Conservation (phyloP, 2,329 filamentous ascomycete species). For the Stagonosporopsis cucurbitacearum region DNA sequence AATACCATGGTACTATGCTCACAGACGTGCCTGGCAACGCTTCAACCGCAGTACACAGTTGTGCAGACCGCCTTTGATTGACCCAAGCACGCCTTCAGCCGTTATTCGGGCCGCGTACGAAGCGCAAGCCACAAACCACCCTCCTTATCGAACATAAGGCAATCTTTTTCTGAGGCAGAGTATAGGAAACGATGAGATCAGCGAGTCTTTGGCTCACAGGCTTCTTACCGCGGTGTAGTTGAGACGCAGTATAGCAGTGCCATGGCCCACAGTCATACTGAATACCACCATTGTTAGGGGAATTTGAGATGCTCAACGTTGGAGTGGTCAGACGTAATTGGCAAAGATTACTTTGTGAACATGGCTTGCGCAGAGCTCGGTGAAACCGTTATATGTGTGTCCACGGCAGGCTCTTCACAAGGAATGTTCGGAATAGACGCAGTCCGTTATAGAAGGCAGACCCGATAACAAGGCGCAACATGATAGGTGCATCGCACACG, state of each 20-base stretch:
- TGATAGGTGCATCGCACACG: no score
- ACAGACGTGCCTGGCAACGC: neutral
- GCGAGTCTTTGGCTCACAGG: slow-evolving; percentile 22
- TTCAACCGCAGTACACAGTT: slow-evolving; percentile 2
- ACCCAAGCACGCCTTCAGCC: slow-evolving; percentile 14
- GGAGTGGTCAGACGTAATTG: no score
- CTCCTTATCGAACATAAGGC: slow-evolving; percentile 25
- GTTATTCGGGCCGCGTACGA: slow-evolving; percentile 32
- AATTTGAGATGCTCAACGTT: neutral
- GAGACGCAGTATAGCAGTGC: neutral
- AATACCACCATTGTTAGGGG: neutral
- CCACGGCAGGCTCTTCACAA: neutral
- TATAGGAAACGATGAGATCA: slow-evolving; percentile 15
- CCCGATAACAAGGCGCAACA: no score
- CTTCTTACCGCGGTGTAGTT: slow-evolving; percentile 1
- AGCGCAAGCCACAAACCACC: slow-evolving; percentile 21
- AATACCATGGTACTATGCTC: neutral
- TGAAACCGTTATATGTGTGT: no score
- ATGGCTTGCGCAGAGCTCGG: neutral
- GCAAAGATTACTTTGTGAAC: neutral
- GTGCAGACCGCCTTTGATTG: slow-evolving; percentile 25
- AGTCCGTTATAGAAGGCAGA: neutral
- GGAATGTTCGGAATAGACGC: no score
- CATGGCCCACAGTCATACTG: no score
- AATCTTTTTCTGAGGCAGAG: slow-evolving; percentile 18